Percentiles rank a stretch among this genome's conserved stretches.
phyloP scores from a whole-genome alignment of 129 eudicot species.

The Oenanthe sinensis region DNA sequence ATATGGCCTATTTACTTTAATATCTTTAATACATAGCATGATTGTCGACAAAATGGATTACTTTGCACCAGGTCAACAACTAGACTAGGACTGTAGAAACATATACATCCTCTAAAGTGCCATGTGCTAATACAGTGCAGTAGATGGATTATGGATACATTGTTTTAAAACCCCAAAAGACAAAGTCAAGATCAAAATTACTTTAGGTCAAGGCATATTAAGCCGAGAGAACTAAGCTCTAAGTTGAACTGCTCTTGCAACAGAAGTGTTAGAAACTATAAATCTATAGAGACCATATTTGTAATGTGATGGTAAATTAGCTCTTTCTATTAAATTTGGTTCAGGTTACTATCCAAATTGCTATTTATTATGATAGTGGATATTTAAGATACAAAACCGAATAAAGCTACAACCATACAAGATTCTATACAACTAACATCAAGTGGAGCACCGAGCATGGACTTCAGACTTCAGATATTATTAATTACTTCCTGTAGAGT shows the following conservation, averaged over 20 bases:
- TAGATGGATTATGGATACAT: too few species aligned
- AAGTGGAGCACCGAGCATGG: too few species aligned
- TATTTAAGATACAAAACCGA: background rate
- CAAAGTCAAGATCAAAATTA: background rate
- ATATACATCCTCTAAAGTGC: slow-evolving; percentile 80
- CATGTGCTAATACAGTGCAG: slow-evolving; percentile 33
- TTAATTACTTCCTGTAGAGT: too few species aligned
- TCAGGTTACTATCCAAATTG: too few species aligned
- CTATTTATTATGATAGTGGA: background rate
- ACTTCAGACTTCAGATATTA: too few species aligned
- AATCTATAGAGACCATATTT: too few species aligned
- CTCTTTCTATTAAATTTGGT: background rate
- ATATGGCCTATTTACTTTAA: slow-evolving; percentile 1
- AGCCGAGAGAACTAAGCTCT: background rate
- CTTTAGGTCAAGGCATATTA: background rate
- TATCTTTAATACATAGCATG: background rate
- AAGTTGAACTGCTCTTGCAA: background rate
- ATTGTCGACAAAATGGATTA: slow-evolving; percentile 1
- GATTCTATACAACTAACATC: too few species aligned
- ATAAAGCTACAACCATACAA: too few species aligned
- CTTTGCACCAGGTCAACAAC: slow-evolving; percentile 72
- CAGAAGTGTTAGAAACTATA: background rate
- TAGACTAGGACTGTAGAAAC: slow-evolving; percentile 62
- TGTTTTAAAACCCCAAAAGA: background rate
- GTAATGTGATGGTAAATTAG: background rate